phyloP scores from a whole-genome alignment of 805 yeast species.

The Henningerozyma blattae region DNA sequence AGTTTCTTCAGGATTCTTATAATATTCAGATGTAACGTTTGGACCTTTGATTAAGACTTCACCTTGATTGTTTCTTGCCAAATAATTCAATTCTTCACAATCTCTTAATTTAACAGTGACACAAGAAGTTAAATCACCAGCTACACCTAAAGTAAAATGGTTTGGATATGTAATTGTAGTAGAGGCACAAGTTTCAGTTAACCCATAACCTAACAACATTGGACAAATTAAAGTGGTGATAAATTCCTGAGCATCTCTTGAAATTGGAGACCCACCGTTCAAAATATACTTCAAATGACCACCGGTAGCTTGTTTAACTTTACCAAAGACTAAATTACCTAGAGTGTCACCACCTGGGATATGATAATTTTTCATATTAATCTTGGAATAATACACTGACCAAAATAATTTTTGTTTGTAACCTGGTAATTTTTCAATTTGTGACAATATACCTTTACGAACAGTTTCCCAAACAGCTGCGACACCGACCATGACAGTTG shows the following conservation, averaged over 20 bases:
- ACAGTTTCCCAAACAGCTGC: conserved; percentile 98
- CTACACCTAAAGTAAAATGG: conserved; percentile 59
- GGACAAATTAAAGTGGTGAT: conserved; percentile 69
- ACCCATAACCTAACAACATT: conserved; percentile 88
- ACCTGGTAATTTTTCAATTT: conserved; percentile 55
- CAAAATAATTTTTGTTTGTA: conserved; percentile 75
- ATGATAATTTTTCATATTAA: conserved; percentile 44
- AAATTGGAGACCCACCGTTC: conserved; percentile 90
- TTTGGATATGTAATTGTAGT: conserved; percentile 56
- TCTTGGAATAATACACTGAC: conserved; percentile 72
- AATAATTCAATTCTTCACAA: conserved; percentile 83
- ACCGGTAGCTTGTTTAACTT: conserved; percentile 90
- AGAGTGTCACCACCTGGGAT: conserved; percentile 59
- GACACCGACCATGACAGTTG: conserved; percentile 94
- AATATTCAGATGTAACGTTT: conserved; percentile 66
- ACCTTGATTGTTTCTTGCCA: conserved; percentile 85
- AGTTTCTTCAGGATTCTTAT: conserved; percentile 74
- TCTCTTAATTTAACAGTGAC: conserved; percentile 83
- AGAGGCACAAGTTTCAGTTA: conserved; percentile 93
- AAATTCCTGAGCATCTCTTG: conserved; percentile 75
- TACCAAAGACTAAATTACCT: conserved; percentile 69
- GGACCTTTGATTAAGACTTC: conserved; percentile 75
- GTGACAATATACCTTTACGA: conserved; percentile 78
- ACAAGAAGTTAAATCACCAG: conserved; percentile 75
- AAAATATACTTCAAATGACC: conserved; percentile 62